Percentiles rank a stretch among this genome's conserved stretches.
phyloP scores from a whole-genome alignment of 345 rosid genomes.

The Hirschfeldia incana region DNA sequence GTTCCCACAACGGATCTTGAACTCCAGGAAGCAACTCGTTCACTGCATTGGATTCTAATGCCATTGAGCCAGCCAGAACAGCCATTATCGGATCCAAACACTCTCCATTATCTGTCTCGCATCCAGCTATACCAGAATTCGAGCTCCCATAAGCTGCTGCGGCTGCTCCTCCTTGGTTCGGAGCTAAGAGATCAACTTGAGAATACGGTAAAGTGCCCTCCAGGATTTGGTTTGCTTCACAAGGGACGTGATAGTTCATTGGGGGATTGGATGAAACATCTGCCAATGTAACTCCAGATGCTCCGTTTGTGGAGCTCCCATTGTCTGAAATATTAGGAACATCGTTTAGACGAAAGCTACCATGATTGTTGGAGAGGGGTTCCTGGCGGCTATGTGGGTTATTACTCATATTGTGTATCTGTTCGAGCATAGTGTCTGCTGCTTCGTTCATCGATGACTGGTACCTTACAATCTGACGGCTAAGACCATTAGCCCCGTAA shows the following conservation, averaged over 20 bases:
- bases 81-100: slow-evolving; percentile 50
- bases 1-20: slow-evolving; percentile 66
- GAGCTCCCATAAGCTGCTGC: slow-evolving; percentile 37
- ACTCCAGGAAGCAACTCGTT: slow-evolving; percentile 58
- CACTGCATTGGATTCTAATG: slow-evolving; percentile 41
- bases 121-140: slow-evolving; percentile 42
- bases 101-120: slow-evolving; percentile 48
- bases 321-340: slow-evolving; percentile 41
- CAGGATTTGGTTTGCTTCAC: slow-evolving; percentile 8
- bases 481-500: slow-evolving; percentile 45
- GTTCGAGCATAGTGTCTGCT: slow-evolving; percentile 65
- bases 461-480: slow-evolving; percentile 73
- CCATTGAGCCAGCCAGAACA: slow-evolving; percentile 43
- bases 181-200: slow-evolving; percentile 38
- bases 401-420: slow-evolving; percentile 56
- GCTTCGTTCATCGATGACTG: slow-evolving; percentile 72
- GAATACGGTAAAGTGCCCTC: slow-evolving; percentile 21
- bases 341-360: slow-evolving; percentile 44
- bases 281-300: slow-evolving; percentile 49
- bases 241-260: background rate
- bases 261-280: slow-evolving; percentile 49
- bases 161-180: slow-evolving; percentile 26
- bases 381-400: slow-evolving; percentile 46
- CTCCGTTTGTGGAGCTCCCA: slow-evolving; percentile 45
- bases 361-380: slow-evolving; percentile 37